These are phyloP conservation scores for carrot (Daucus carota) DNA, from an alignment of 129 eudicot species.

Conservation along the genomic window DH1_v3.0 NC_030384.2:25759501-25760000, in stretches of 20 bases:
- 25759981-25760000: slow-evolving; percentile 46
- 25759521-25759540: slow-evolving; percentile 10
- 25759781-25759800: too few relatives aligned
- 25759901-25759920: slow-evolving; percentile 34
- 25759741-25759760: too few relatives aligned
- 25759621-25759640: slow-evolving; percentile 1
- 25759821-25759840: too few relatives aligned
- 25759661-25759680: too few relatives aligned
- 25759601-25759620: slow-evolving; percentile 3
- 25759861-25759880: too few relatives aligned
- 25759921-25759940: slow-evolving; percentile 26
- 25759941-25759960: slow-evolving; percentile 11
- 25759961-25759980: background rate
- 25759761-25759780: too few relatives aligned
- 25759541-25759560: background rate
- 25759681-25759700: too few relatives aligned
- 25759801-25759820: too few relatives aligned
- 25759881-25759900: too few relatives aligned
- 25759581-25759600: background rate
- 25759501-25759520: slow-evolving; percentile 18
- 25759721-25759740: too few relatives aligned
- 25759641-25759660: slow-evolving; percentile 11
- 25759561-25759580: background rate
- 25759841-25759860: slow-evolving; percentile 9
- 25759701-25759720: too few relatives aligned